phyloP scores from a whole-genome alignment of 176 grass and related monocot genomes.

The Poa annua region DNA sequence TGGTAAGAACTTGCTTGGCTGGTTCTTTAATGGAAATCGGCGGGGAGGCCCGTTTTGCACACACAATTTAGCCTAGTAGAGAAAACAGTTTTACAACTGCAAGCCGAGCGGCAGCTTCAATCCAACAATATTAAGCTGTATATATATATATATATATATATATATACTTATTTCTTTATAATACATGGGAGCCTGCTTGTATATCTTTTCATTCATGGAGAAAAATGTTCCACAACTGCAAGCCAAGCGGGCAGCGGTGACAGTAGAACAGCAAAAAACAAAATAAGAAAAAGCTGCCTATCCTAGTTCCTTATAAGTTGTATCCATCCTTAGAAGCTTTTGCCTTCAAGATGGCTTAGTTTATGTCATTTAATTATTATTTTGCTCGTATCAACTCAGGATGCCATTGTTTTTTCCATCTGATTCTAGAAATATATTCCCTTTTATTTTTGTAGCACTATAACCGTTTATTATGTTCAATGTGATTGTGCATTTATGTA shows the following conservation, averaged over 20 bases:
- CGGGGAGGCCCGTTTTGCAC: not conserved
- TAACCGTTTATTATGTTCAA: not conserved
- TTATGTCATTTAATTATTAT: not conserved
- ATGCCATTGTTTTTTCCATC: conserved; percentile 8
- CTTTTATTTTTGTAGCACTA: not conserved
- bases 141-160: too few relatives aligned
- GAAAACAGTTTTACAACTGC: not conserved
- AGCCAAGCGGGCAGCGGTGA: not conserved
- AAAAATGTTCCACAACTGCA: not conserved
- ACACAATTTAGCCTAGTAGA: not conserved
- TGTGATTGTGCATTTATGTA: conserved; percentile 16
- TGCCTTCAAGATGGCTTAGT: not conserved
- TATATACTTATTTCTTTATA: not conserved
- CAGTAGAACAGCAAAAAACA: not conserved
- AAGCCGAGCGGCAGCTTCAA: not conserved
- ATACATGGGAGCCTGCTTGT: not conserved
- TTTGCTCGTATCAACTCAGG: not conserved
- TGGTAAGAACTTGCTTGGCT: not conserved
- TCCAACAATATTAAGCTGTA: not conserved
- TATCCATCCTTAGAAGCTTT: not conserved
- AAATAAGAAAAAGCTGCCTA: not conserved
- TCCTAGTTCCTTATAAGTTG: not conserved
- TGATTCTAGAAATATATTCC: not conserved
- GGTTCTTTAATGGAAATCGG: not conserved
- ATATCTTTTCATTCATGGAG: not conserved